Conservation (phyloP, 306 rosid species). For the Cucurbita ficifolia region DNA sequence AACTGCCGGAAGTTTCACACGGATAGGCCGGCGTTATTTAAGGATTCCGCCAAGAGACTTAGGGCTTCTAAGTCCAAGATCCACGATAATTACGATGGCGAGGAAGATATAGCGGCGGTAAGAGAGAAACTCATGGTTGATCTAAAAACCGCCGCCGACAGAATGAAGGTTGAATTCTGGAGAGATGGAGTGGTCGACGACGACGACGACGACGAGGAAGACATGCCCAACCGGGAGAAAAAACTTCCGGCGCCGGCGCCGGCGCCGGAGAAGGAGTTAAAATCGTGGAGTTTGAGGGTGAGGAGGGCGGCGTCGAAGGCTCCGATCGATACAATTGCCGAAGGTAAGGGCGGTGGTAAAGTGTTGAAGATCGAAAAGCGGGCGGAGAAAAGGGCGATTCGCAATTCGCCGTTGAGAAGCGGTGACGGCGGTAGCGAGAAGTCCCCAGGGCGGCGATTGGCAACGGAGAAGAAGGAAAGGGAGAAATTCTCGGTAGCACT, state of each 20-base stretch:
- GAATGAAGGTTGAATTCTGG: constrained; percentile 54
- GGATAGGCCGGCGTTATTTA: constrained; percentile 4
- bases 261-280: neutral
- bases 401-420: constrained; percentile 31
- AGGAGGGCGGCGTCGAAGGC: constrained; percentile 39
- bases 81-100: constrained; percentile 17
- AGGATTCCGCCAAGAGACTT: constrained; percentile 18
- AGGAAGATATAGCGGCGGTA: constrained; percentile 69
- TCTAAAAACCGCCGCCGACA: constrained; percentile 54
- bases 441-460: constrained; percentile 28
- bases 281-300: constrained; percentile 72
- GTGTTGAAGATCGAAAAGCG: constrained; percentile 39
- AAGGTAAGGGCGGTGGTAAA: constrained; percentile 5
- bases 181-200: constrained; percentile 21
- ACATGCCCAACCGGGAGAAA: neutral
- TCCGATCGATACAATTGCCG: constrained; percentile 20
- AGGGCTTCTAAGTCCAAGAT: constrained; percentile 16
- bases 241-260: neutral
- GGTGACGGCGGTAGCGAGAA: constrained; percentile 20
- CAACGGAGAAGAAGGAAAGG: constrained; percentile 29
- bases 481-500: constrained; percentile 34
- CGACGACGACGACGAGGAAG: constrained; percentile 7
- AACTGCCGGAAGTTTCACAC: constrained; percentile 9
- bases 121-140: constrained; percentile 72
- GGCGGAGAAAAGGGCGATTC: constrained; percentile 7